Conservation (phyloP, 768 basidiomycete genomes). For the Lactarius sanguifluus region DNA sequence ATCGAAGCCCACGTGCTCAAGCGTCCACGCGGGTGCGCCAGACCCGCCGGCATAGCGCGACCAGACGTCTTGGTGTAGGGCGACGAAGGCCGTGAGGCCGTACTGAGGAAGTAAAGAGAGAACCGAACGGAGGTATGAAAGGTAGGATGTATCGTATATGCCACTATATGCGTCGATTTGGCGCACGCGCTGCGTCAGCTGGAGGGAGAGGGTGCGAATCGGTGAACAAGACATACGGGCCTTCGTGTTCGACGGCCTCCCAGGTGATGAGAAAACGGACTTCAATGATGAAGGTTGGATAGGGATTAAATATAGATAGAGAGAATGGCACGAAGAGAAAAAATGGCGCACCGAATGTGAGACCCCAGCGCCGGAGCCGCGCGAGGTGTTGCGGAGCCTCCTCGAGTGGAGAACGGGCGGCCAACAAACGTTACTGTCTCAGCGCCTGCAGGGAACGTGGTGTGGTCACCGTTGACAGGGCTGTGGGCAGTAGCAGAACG, state of each 20-base stretch:
- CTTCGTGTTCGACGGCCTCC: conserved; percentile 95
- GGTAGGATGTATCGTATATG: conserved; percentile 79
- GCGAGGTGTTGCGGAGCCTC: conserved; percentile 86
- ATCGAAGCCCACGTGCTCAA: conserved; percentile 85
- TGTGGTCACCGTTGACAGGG: conserved; percentile 66
- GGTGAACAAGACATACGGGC: conserved; percentile 60
- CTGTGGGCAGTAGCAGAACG: conserved; percentile 39
- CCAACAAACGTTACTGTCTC: conserved; percentile 80
- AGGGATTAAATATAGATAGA: background rate
- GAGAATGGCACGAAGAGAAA: background rate
- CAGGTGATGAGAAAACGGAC: conserved; percentile 94
- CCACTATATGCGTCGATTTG: conserved; percentile 49
- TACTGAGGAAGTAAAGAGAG: conserved; percentile 70
- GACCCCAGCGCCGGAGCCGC: conserved; percentile 80
- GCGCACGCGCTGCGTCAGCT: background rate
- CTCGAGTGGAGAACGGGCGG: conserved; percentile 84
- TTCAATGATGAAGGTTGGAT: conserved; percentile 33
- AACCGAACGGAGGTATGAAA: conserved; percentile 72
- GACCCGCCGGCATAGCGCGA: conserved; percentile 93
- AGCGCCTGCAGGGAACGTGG: conserved; percentile 64
- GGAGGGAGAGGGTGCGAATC: background rate
- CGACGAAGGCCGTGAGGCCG: conserved; percentile 71
- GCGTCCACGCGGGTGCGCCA: conserved; percentile 95
- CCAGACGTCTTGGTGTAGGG: conserved; percentile 94
- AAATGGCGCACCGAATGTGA: conserved; percentile 73